Conservation (phyloP, 805 yeast genomes). For the Pichia kluyveri region DNA sequence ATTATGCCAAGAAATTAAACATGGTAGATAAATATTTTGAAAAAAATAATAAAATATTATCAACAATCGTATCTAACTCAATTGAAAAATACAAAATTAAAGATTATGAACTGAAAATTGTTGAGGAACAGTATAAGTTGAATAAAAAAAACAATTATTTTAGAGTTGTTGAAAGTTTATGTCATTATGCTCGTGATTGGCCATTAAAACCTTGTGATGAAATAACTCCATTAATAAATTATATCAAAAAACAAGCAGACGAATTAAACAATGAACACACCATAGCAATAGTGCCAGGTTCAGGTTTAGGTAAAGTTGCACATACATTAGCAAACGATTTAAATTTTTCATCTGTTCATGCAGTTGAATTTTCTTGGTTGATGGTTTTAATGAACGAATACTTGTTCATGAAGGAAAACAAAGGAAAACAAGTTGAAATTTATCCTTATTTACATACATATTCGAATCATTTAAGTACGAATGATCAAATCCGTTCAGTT, state of each 20-base stretch:
- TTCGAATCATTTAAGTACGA: conserved; percentile 47
- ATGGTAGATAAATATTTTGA: conserved; percentile 38
- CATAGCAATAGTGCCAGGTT: conserved; percentile 70
- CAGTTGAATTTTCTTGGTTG: conserved; percentile 67
- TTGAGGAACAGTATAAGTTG: conserved; percentile 13
- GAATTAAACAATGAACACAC: conserved; percentile 27
- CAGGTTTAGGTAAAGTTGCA: conserved; percentile 77
- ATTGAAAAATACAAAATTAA: conserved; percentile 29
- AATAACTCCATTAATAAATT: conserved; percentile 43
- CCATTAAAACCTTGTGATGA: conserved; percentile 37
- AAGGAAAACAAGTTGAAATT: conserved; percentile 15
- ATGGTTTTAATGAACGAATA: conserved; percentile 67
- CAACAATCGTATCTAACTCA: conserved; percentile 33
- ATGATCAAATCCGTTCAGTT: conserved; percentile 43
- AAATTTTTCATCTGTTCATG: conserved; percentile 41
- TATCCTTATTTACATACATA: conserved; percentile 56
- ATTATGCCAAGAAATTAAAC: conserved; percentile 45
- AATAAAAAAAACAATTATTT: conserved; percentile 22
- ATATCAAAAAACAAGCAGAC: conserved; percentile 35
- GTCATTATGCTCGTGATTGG: conserved; percentile 82
- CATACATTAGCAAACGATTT: conserved; percentile 39
- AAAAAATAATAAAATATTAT: conserved; percentile 39
- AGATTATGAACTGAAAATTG: conserved; percentile 34
- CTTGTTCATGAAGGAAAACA: conserved; percentile 28
- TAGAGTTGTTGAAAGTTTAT: conserved; percentile 57